A percentile compares a stretch with the other conserved stretches of the same genome.
These are phyloP conservation scores for Eucalyptus sp. DNA, from an alignment of 345 rosid genomes.

Conservation along the genomic window DNA sequence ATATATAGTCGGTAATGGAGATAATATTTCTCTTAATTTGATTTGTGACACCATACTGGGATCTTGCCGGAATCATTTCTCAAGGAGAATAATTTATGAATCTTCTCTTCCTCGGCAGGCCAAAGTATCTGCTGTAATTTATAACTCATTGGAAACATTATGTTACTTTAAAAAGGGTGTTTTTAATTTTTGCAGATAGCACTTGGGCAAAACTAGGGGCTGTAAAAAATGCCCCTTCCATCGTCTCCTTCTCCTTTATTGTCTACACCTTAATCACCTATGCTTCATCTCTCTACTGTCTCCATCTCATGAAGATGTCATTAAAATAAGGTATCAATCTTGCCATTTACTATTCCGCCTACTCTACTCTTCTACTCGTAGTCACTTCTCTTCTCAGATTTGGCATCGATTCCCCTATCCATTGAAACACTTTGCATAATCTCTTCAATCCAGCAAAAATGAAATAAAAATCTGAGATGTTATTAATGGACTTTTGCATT, in stretches of 20 bases:
- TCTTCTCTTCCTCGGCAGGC: not conserved
- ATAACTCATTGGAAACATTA: not conserved
- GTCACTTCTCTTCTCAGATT: not conserved
- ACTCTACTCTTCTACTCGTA: not conserved
- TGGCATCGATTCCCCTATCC: not conserved
- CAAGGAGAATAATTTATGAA: not conserved
- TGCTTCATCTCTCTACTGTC: fast-evolving
- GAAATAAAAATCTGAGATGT: not conserved
- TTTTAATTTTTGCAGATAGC: not conserved
- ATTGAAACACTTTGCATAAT: not conserved
- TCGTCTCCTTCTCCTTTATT: no score
- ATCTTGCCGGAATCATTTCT: not conserved
- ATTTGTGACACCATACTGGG: not conserved
- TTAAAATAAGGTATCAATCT: not conserved
- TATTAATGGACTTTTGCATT: not conserved
- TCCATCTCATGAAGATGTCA: not conserved
- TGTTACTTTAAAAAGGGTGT: not conserved
- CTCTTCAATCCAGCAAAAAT: not conserved
- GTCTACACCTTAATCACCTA: no score
- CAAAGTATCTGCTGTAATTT: not conserved
- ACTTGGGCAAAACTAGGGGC: no score
- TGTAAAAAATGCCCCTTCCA: no score
- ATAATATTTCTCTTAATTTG: not conserved
- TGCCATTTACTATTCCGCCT: not conserved
- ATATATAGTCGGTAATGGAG: no score